Base-by-base conservation (phyloP, 371 early-diverging fungal species). In the Rhizomucor miehei region DNA sequence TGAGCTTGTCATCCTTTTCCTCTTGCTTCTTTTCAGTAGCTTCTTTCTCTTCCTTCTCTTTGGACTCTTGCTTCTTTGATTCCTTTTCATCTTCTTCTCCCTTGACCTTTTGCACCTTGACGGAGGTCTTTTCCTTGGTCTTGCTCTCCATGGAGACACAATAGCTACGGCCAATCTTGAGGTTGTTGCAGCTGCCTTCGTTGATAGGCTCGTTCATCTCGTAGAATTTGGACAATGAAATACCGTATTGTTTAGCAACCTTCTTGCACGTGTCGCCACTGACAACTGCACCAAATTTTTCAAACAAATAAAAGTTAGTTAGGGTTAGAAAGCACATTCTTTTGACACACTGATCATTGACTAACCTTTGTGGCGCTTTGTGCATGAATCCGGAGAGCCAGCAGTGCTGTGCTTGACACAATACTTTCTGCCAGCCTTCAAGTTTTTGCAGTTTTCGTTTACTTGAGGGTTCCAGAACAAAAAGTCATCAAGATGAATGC, bases 181-280 rank as follows among this genome's bases (percentile, higher is more conserved):
- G 44, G 41, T 66, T 66, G 47, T 51, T 53, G 47, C 67, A 66
- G 0, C 48, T 23, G 9, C 57, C 60, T 9, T 53, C 51, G 46
- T 59, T 56, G 29, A 66, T 52, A 6, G 49, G 48, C 14, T 52
- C 21, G 46, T 66, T 66, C 48, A 59, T 48, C 1, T 44, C 47
- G 17, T 52, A 56, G 34, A 62, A 62, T 10, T 55, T 20, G n/a
- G 49, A 46, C 9, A 45, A 40, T 6, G 49, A 37, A 36, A 62
- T 59, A 24, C 57, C 60, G 40, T 62, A 66, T 14, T 58, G 52
- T 35, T 62, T 52, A 25, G 63, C 55, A 21, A 66, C 48, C 17
- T 37, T 54, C 16, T 44, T 47, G 38, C 67, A 66, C 20, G 67
- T 66, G 34, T 66, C 67, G 25, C 60, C 53, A 8, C 29, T 38